These are phyloP conservation scores for Sporopachydermia quercuum DNA, from an alignment of 805 yeast species.

Conservation along the genomic window DNA sequence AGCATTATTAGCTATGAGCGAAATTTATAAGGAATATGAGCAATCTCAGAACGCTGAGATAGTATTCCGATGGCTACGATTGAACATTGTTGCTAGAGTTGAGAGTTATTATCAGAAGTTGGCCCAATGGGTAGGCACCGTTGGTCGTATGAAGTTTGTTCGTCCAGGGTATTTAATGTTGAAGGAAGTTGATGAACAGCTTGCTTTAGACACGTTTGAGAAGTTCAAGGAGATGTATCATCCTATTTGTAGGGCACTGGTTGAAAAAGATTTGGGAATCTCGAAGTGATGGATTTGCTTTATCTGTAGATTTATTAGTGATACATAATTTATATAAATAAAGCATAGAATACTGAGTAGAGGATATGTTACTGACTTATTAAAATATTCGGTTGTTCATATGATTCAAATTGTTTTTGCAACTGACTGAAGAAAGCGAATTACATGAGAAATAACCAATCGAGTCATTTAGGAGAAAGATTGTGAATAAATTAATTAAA, in stretches of 20 bases:
- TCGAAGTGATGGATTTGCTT: not conserved
- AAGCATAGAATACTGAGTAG: no score
- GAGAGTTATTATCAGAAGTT: conserved; percentile 29
- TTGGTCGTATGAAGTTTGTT: conserved; percentile 76
- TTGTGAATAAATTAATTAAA: no score
- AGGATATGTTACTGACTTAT: no score
- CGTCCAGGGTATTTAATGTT: conserved; percentile 60
- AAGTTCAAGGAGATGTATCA: conserved; percentile 43
- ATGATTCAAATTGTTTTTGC: no score
- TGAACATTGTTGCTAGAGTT: conserved; percentile 38
- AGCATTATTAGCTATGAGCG: conserved; percentile 23
- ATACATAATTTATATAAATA: no score
- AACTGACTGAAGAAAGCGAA: no score
- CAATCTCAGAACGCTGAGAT: conserved; percentile 56
- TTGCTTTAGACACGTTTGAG: conserved; percentile 43
- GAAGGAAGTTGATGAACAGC: conserved; percentile 37
- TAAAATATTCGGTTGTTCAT: no score
- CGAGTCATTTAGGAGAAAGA: no score
- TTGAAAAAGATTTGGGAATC: conserved; percentile 48
- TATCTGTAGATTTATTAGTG: no score
- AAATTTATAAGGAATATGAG: conserved; percentile 26
- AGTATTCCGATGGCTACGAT: conserved; percentile 49
- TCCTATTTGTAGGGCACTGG: conserved; percentile 60
- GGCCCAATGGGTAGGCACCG: conserved; percentile 67
- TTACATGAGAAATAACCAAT: no score